These are phyloP conservation scores for Backusella psychrophila DNA, from an alignment of 192 early-diverging fungal genomes.

Conservation along the genomic window DNA sequence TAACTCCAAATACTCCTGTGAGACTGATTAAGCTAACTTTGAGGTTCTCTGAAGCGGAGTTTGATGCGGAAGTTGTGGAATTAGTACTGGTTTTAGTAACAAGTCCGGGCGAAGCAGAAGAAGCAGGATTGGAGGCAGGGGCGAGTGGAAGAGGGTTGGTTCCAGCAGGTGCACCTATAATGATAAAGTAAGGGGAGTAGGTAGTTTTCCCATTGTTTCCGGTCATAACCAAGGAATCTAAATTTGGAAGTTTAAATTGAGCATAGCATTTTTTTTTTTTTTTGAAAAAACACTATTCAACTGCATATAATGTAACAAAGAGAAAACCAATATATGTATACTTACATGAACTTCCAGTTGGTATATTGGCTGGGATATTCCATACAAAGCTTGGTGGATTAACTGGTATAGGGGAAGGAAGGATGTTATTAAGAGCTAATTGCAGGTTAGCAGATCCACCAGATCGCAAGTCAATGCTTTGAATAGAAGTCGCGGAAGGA, in stretches of 20 bases:
- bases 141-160: background rate
- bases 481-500: background rate
- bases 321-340: background rate
- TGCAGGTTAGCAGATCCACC: slow-evolving; percentile 1
- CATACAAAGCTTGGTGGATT: background rate
- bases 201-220: background rate
- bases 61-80: background rate
- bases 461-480: slow-evolving; percentile 3
- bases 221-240: slow-evolving; percentile 2
- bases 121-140: slow-evolving; percentile 1
- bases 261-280: background rate
- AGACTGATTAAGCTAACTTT: background rate
- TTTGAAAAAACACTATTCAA: background rate
- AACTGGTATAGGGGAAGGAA: background rate
- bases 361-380: background rate
- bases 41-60: background rate
- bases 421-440: background rate
- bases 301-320: background rate
- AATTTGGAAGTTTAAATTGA: background rate
- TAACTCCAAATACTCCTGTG: background rate
- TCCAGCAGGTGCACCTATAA: background rate
- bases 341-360: background rate
- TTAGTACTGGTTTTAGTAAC: background rate
- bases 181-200: background rate
- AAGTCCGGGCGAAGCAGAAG: background rate